These are phyloP conservation scores for Colletotrichum shisoi DNA, from an alignment of 2,329 filamentous ascomycete species.

Conservation along the genomic window DNA sequence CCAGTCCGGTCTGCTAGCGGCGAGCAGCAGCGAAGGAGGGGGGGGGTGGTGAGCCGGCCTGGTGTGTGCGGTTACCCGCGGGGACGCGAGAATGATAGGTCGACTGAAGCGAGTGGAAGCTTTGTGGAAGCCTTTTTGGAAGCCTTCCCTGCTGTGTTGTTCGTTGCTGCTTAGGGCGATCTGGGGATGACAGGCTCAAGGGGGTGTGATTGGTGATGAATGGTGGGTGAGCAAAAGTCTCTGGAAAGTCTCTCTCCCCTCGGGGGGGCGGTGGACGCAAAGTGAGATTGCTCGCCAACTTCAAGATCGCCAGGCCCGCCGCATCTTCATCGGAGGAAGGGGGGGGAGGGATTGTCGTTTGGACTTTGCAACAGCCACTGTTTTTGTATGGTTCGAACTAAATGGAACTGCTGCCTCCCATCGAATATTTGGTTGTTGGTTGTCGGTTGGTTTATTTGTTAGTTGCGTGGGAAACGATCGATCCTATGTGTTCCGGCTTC, in stretches of 20 bases:
- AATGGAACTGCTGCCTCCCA: background rate
- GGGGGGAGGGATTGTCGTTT: background rate
- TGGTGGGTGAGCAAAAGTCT: background rate
- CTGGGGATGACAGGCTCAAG: slow-evolving; percentile 28
- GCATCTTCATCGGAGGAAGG: background rate
- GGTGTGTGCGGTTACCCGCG: background rate
- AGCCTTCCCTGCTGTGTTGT: slow-evolving; percentile 22
- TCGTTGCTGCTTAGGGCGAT: slow-evolving; percentile 11
- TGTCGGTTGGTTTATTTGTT: background rate
- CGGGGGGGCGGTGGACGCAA: too few species aligned
- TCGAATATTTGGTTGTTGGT: background rate
- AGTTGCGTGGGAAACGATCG: background rate
- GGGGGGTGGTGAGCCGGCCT: too few species aligned
- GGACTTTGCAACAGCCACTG: slow-evolving; percentile 5
- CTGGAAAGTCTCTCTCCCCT: background rate
- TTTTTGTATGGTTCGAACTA: background rate
- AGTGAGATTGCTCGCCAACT: slow-evolving; percentile 11
- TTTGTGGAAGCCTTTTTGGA: slow-evolving; percentile 31
- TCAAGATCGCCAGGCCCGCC: slow-evolving; percentile 9
- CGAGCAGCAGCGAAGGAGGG: slow-evolving; percentile 18
- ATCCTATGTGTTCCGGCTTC: background rate
- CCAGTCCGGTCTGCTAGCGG: slow-evolving; percentile 8
- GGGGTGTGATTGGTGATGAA: slow-evolving; percentile 15
- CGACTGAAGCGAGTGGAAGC: slow-evolving; percentile 23
- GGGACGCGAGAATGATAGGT: slow-evolving; percentile 27